Evolutionary conservation across 768 basidiomycete species (phyloP).

Genomic region (Tricholoma matsutake): DNA sequence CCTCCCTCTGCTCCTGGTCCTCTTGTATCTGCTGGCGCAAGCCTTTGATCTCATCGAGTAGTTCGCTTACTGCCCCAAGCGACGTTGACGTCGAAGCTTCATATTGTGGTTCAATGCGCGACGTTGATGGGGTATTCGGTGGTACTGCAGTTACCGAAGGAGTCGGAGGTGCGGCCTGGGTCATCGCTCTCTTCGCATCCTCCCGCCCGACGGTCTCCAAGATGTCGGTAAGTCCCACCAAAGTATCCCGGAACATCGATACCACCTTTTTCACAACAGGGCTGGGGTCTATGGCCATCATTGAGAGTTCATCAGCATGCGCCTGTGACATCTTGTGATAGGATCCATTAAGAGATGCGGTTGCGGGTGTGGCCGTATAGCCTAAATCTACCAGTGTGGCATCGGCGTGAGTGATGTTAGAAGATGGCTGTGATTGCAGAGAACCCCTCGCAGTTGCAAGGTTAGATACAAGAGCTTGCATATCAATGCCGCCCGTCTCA

Average conservation of each 20-base stretch:
- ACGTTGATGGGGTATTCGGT: neutral
- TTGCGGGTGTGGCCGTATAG: neutral
- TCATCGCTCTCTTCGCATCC: neutral
- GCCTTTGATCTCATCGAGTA: conserved; percentile 5
- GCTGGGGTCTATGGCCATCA: neutral
- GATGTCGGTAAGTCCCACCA: conserved; percentile 6
- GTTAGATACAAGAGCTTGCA: neutral
- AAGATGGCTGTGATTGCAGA: neutral
- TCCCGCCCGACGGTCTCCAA: conserved; percentile 17
- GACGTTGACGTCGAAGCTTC: neutral
- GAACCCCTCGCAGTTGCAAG: neutral
- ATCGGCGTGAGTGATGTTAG: neutral
- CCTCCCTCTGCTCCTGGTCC: neutral
- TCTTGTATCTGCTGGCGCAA: conserved; percentile 1
- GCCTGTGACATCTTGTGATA: neutral
- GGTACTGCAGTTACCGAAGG: neutral
- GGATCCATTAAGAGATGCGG: neutral
- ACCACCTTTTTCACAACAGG: conserved; percentile 15
- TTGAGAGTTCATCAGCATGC: neutral
- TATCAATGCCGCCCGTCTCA: neutral
- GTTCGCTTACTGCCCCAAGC: neutral
- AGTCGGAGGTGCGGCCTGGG: neutral
- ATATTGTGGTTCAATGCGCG: no score
- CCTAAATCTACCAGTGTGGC: neutral
- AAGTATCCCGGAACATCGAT: conserved; percentile 20